phyloP scores from a whole-genome alignment of 2,329 filamentous ascomycete genomes.

The Aspergillus fischeri region DNA sequence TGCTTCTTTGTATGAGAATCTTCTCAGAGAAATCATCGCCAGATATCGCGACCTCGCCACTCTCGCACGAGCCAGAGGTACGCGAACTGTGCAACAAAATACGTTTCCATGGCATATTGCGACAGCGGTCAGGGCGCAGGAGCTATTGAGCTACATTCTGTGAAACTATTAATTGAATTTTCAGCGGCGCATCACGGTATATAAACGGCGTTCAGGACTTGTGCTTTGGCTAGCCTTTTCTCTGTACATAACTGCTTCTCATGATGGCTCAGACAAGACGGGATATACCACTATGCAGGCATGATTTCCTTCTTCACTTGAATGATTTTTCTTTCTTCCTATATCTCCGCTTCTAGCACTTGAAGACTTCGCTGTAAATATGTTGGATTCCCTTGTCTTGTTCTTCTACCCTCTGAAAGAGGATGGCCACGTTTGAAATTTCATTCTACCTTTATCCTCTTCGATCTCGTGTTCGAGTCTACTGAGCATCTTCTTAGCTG shows the following conservation, averaged over 20 bases:
- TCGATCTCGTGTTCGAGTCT: neutral
- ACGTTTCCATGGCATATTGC: conserved; percentile 48
- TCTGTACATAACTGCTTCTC: conserved; percentile 11
- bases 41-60: conserved; percentile 45
- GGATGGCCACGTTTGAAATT: neutral
- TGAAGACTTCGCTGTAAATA: neutral
- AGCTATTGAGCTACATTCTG: conserved; percentile 39
- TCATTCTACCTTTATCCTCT: neutral
- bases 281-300: conserved; percentile 2
- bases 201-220: conserved; percentile 9
- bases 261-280: neutral
- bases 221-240: neutral
- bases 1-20: conserved; percentile 27
- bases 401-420: neutral
- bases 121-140: conserved; percentile 40
- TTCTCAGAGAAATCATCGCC: conserved; percentile 40
- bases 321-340: neutral
- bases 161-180: conserved; percentile 17
- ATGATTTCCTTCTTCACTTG: neutral
- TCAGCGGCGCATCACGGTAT: conserved; percentile 4
- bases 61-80: conserved; percentile 40
- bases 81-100: conserved; percentile 37
- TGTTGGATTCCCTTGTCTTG: neutral
- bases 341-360: neutral
- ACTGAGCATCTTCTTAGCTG: neutral